Evolutionary conservation across 2,329 filamentous ascomycete species (phyloP).

Genomic region (Ceratocystis ficicola): DNA sequence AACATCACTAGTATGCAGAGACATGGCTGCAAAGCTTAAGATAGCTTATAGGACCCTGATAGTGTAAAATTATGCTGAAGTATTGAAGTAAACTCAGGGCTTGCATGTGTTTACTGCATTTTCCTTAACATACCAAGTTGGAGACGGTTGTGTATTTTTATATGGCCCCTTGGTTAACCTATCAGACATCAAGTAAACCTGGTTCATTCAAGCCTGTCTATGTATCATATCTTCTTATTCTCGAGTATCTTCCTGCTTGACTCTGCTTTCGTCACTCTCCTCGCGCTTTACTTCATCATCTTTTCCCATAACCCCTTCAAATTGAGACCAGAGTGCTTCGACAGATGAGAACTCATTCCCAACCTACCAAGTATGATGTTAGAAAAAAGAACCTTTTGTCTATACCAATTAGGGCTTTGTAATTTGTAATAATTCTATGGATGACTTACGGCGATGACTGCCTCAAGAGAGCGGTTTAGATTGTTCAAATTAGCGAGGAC

Average conservation of each 20-base stretch:
- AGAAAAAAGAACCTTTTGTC: neutral
- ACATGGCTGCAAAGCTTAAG: neutral
- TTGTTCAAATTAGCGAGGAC: constrained; percentile 94
- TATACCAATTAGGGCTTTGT: neutral
- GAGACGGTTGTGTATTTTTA: too few species aligned
- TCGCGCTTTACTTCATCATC: constrained; percentile 30
- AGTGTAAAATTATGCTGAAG: neutral
- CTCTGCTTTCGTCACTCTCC: constrained; percentile 21
- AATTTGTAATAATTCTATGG: neutral
- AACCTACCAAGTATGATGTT: constrained; percentile 40
- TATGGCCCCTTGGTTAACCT: too few species aligned
- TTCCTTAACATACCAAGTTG: too few species aligned
- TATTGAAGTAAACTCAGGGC: neutral
- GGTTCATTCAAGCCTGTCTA: neutral
- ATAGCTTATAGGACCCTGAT: neutral
- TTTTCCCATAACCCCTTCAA: constrained; percentile 89
- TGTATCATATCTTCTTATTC: constrained; percentile 5
- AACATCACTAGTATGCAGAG: neutral
- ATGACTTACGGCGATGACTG: constrained; percentile 66
- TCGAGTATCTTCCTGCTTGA: constrained; percentile 22
- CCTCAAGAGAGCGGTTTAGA: constrained; percentile 81
- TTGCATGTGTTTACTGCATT: neutral
- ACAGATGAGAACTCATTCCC: constrained; percentile 97
- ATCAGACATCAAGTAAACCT: too few species aligned
- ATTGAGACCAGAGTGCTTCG: constrained; percentile 92